These are phyloP conservation scores for Suillus clintonianus DNA, from an alignment of 768 basidiomycete species.

Conservation along the genomic window DNA sequence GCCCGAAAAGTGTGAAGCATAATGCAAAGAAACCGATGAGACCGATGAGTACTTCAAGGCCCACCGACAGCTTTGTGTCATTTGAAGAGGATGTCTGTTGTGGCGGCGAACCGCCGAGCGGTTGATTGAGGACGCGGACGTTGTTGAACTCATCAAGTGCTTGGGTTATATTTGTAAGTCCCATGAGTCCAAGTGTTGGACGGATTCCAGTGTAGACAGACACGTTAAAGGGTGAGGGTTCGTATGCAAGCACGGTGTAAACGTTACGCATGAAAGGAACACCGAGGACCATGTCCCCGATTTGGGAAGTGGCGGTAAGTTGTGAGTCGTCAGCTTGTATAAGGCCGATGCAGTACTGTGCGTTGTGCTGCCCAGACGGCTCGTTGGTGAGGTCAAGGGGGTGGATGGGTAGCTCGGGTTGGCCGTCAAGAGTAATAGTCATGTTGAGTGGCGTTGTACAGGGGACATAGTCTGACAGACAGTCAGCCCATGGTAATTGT, in stretches of 20 bases:
- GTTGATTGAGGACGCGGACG: constrained; percentile 67
- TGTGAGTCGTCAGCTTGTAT: constrained; percentile 58
- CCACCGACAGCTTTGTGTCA: constrained; percentile 51
- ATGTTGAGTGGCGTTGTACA: constrained; percentile 74
- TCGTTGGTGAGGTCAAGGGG: constrained; percentile 71
- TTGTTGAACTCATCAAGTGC: constrained; percentile 70
- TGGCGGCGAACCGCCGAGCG: constrained; percentile 37
- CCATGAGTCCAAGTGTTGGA: constrained; percentile 60
- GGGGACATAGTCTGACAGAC: constrained; percentile 65
- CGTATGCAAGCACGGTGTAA: constrained; percentile 77
- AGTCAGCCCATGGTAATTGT: constrained; percentile 10
- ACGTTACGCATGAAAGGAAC: constrained; percentile 77
- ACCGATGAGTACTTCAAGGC: constrained; percentile 62
- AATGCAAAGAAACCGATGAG: constrained; percentile 60
- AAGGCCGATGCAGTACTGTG: constrained; percentile 59
- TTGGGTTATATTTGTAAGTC: constrained; percentile 59
- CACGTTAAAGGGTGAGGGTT: constrained; percentile 46
- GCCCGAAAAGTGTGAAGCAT: constrained; percentile 52
- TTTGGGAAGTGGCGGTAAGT: constrained; percentile 37
- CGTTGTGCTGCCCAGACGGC: constrained; percentile 42
- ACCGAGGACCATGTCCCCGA: constrained; percentile 76
- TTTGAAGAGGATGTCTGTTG: constrained; percentile 10
- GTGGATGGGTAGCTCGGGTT: constrained; percentile 60
- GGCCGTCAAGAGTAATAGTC: constrained; percentile 63
- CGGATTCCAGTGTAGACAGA: constrained; percentile 18